phyloP scores from a whole-genome alignment of 306 rosid genomes.

The Gynostemma pentaphyllum region DNA sequence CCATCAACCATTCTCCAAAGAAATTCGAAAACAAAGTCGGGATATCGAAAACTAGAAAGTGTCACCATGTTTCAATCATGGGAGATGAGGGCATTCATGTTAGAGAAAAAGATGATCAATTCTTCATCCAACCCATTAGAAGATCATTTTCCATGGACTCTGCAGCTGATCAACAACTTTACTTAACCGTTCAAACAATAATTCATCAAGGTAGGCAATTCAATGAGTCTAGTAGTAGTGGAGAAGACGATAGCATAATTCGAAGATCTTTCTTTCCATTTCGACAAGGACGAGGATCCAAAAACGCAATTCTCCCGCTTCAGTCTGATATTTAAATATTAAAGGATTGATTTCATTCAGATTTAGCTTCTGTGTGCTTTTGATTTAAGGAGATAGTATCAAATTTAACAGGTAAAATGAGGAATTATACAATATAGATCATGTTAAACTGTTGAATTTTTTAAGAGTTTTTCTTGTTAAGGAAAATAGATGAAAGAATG shows the following conservation, averaged over 20 bases:
- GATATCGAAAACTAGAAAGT: conserved; percentile 20
- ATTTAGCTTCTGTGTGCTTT: neutral
- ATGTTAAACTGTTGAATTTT: neutral
- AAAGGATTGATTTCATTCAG: neutral
- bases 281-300: conserved; percentile 29
- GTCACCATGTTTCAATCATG: conserved; percentile 48
- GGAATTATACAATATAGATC: neutral
- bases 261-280: conserved; percentile 41
- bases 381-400: neutral
- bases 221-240: conserved; percentile 8
- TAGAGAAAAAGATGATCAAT: conserved; percentile 42
- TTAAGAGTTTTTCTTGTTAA: neutral
- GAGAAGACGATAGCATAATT: conserved; percentile 13
- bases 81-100: conserved; percentile 59
- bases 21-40: conserved; percentile 21
- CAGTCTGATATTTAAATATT: conserved; percentile 7
- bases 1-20: conserved; percentile 23
- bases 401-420: neutral
- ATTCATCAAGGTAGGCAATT: neutral
- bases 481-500: conserved; percentile 2
- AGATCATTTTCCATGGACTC: conserved; percentile 73
- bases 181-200: conserved; percentile 32
- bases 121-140: conserved; percentile 43
- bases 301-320: conserved; percentile 16
- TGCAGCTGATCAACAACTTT: conserved; percentile 42